Conservation (phyloP, 805 yeast species). For the Sugiyamaella qingdaonensis region DNA sequence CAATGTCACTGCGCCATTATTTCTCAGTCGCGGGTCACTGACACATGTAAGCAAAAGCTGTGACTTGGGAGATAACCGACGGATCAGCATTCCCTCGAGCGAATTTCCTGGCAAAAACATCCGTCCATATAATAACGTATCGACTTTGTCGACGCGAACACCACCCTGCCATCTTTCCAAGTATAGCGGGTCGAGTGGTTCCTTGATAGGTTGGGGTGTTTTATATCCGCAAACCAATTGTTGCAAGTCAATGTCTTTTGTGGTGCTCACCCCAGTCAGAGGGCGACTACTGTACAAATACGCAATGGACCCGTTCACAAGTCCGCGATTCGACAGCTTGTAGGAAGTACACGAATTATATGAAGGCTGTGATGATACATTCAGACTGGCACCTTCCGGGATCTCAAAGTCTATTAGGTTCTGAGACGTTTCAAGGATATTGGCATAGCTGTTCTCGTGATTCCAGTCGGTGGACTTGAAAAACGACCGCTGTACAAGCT, state of each 20-base stretch:
- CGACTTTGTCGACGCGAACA: slow-evolving; percentile 25
- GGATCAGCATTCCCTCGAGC: slow-evolving; percentile 80
- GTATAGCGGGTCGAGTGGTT: slow-evolving; percentile 23
- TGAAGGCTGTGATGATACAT: slow-evolving; percentile 66
- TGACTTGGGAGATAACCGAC: slow-evolving; percentile 52
- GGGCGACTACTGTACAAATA: slow-evolving; percentile 70
- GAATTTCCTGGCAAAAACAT: slow-evolving; percentile 84
- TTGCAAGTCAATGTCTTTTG: slow-evolving; percentile 54
- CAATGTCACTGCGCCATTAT: slow-evolving; percentile 45
- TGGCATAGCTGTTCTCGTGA: slow-evolving; percentile 70
- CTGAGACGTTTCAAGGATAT: slow-evolving; percentile 66
- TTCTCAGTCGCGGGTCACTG: slow-evolving; percentile 51
- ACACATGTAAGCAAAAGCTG: slow-evolving; percentile 73
- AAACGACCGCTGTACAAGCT: slow-evolving; percentile 71
- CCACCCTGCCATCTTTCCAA: slow-evolving; percentile 30
- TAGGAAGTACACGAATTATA: slow-evolving; percentile 67
- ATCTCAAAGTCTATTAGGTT: slow-evolving; percentile 67
- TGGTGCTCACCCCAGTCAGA: slow-evolving; percentile 46
- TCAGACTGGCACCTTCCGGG: slow-evolving; percentile 63
- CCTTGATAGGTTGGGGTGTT: slow-evolving; percentile 45
- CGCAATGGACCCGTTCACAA: slow-evolving; percentile 76
- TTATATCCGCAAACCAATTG: slow-evolving; percentile 68
- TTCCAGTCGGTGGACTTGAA: slow-evolving; percentile 72
- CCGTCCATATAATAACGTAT: slow-evolving; percentile 69
- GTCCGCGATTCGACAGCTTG: slow-evolving; percentile 57